phyloP scores from a whole-genome alignment of 306 rosid species.

The Coriaria nepalensis region DNA sequence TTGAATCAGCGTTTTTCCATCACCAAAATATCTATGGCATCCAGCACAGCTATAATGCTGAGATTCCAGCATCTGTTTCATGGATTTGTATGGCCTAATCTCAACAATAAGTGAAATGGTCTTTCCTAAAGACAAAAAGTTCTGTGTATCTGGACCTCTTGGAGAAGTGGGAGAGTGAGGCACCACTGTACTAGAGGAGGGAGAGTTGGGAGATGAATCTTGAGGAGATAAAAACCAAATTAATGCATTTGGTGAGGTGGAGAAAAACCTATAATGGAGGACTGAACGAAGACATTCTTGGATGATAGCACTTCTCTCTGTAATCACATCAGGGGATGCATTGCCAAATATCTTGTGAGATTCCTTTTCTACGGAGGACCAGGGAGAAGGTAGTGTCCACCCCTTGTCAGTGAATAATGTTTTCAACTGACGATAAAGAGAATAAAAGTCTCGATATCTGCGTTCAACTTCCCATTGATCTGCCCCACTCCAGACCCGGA shows the following conservation, averaged over 20 bases:
- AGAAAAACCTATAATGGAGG: constrained; percentile 40
- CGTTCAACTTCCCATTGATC: constrained; percentile 92
- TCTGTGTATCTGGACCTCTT: constrained; percentile 22
- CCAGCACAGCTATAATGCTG: constrained; percentile 90
- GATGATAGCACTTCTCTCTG: constrained; percentile 79
- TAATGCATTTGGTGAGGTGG: constrained; percentile 52
- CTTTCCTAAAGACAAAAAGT: constrained; percentile 55
- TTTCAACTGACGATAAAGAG: constrained; percentile 61
- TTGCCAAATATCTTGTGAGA: constrained; percentile 75
- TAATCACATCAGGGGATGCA: constrained; percentile 82
- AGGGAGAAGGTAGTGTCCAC: constrained; percentile 72
- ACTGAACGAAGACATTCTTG: constrained; percentile 78
- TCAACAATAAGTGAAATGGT: constrained; percentile 86
- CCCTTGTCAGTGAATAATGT: constrained; percentile 49
- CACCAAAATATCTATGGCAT: constrained; percentile 82
- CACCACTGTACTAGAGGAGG: constrained; percentile 21
- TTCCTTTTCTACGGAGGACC: constrained; percentile 76
- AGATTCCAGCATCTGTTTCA: constrained; percentile 73
- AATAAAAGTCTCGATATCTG: constrained; percentile 78
- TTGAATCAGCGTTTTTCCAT: constrained; percentile 52
- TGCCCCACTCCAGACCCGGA: constrained; percentile 68
- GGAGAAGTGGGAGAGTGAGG: constrained; percentile 24
- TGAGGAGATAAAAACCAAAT: constrained; percentile 75
- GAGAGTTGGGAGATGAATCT: constrained; percentile 50
- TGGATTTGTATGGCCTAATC: constrained; percentile 60